Evolutionary conservation across 495 filamentous ascomycete species (phyloP), one percentile per base, ranked within the genome.

Genomic region (Aspergillus taichungensis): DNA sequence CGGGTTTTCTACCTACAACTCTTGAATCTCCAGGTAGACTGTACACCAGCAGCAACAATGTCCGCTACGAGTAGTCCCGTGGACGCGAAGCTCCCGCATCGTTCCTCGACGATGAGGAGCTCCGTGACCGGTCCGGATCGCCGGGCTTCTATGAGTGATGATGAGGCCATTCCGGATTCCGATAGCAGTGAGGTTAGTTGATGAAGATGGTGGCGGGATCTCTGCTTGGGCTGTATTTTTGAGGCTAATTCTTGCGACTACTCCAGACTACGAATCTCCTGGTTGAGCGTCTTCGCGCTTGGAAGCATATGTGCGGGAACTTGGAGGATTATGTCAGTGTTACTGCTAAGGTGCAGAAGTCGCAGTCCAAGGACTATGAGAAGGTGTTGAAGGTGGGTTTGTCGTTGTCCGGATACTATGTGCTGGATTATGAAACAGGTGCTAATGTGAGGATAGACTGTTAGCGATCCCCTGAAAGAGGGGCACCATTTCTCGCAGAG

Each of bases 301-400:
- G 87, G 85, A 98, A 96, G 59, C 94, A 98, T 61, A 87, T 88
- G 49, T 85, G 88, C 43, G 85, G 70, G 42, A 90, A 95, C 60
- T 67, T 98, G 27, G 89, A 96, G 63, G 85, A 90, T 40, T 98
- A 96, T 60, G 76, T 98, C 49, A 63, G 68, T 33, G 79, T 82
- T 8, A 87, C 84, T 14, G 88, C 94, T 60, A 95, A 88, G 71
- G 68, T 86, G 33, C 78, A 95, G 51, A 87, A 81, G 63, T 75
- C 77, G 10, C 81, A 94, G 49, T 80, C 87, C 28, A 97, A 96
- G 72, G 92, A 97, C 60, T 92, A 94, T 55, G 89, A 96, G 74
- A 91, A 84, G 66, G 80, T 95, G 24, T 64, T 96, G 52, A 97
- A 96, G 80, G 85, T 88, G 41, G 24, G 65, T 34, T 31, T 10